These are phyloP conservation scores for Solanum sitiens DNA, from an alignment of 257 asterid species.

Conservation along the genomic window DNA sequence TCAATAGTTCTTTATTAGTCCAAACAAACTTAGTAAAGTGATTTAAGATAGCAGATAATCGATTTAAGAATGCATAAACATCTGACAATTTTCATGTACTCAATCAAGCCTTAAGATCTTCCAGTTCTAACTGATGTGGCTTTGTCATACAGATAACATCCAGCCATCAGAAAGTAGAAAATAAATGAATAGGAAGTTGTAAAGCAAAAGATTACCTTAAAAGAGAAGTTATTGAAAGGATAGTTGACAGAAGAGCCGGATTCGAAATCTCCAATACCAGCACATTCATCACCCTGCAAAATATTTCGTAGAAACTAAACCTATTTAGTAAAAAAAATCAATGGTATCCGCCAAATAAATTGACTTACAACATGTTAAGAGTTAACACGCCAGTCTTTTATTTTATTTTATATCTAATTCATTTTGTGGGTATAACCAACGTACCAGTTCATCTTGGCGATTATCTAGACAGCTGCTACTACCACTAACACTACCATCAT, in stretches of 20 bases:
- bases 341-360: neutral
- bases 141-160: neutral
- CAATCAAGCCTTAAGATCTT: neutral
- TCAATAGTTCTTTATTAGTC: neutral
- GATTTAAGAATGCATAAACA: neutral
- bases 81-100: neutral
- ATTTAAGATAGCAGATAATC: neutral
- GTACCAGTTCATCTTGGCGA: constrained; percentile 86
- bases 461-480: constrained; percentile 83
- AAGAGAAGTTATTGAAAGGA: constrained; percentile 94
- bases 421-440: neutral
- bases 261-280: constrained; percentile 51
- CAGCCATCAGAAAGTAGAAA: neutral
- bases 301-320: neutral
- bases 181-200: neutral
- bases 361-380: neutral
- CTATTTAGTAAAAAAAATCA: neutral
- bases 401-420: neutral
- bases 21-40: neutral
- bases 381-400: neutral
- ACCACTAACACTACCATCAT: constrained; percentile 77
- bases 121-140: neutral
- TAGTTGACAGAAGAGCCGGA: constrained; percentile 63
- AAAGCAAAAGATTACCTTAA: constrained; percentile 51
- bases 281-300: constrained; percentile 68